A percentile compares a stretch with the other conserved stretches of the same genome.
phyloP scores from a whole-genome alignment of 2,329 filamentous ascomycete genomes.

The Talaromyces rugulosus region DNA sequence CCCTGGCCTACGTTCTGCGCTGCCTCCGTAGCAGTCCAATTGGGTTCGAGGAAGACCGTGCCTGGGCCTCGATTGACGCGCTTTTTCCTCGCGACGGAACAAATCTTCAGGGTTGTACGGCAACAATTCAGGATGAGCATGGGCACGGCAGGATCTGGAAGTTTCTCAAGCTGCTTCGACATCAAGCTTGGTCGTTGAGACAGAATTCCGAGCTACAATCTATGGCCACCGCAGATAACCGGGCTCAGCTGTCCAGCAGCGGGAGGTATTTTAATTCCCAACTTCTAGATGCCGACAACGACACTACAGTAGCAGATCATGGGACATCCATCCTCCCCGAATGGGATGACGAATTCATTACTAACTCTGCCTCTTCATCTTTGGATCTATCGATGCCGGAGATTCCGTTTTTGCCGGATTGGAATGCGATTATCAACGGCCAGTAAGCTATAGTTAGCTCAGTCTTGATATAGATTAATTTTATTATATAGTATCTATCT shows the following conservation, averaged over 20 bases:
- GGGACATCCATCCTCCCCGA: not conserved
- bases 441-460: not conserved
- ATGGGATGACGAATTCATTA: not conserved
- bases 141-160: conserved; percentile 13
- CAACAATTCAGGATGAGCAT: conserved; percentile 9
- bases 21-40: conserved; percentile 14
- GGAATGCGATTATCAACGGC: conserved; percentile 17
- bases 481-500: too few species aligned
- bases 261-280: not conserved
- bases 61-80: conserved; percentile 14
- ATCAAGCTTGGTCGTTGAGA: conserved; percentile 11
- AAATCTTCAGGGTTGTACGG: conserved; percentile 3
- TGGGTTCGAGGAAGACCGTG: conserved; percentile 13
- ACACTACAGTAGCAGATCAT: not conserved
- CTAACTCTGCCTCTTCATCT: conserved; percentile 12
- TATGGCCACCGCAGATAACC: not conserved
- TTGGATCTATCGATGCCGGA: conserved; percentile 14
- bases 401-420: conserved; percentile 16
- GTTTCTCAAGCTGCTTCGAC: conserved; percentile 13
- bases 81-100: conserved; percentile 13
- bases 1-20: conserved; percentile 18
- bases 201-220: conserved; percentile 3
- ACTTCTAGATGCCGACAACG: not conserved
- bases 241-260: not conserved
- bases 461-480: too few species aligned